Evolutionary conservation across 2,329 filamentous ascomycete genomes (phyloP), one percentile per base, ranked within the genome.

Genomic region (Fusarium tuaranense): DNA sequence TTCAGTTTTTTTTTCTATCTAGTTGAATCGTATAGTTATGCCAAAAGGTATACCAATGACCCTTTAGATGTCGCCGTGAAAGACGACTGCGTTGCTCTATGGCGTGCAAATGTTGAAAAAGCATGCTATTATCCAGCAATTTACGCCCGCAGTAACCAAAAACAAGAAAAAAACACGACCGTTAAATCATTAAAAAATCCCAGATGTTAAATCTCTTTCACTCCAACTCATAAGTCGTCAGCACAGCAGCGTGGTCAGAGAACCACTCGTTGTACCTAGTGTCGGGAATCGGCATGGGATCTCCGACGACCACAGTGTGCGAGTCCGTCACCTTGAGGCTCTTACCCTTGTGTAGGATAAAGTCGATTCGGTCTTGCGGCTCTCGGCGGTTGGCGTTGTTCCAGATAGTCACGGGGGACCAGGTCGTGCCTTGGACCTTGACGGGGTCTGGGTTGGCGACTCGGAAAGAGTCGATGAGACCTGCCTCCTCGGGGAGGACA

Each of bases 291-390:
- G 82, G 71, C 60, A 74, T 78, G 0, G 83, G 83, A 2, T 79
- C 73, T 3, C 84, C 84, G 0, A 82, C 79, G 1, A 86, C 74
- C 0, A 82, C 25, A 0, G 73, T 74, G 8, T 78, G 69, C 0
- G 84, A 84, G n/a, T 74, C 76, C 0, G 81, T 36, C 0, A 82
- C 79, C 36, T 76, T 77, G 5, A 86, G 68, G 0, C 65, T 60
- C 55, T 75, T 75, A 1, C 83, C 83, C 67, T 82, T 82, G 76
- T 84, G 79, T 39, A 85, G 85, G 25, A 86, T 80, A 64, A 85
- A 86, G 72, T 86, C 84, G 39, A 86, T 86, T 16, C 84, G 72
- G 65, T 86, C 84, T 57, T 81, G 74, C 0, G 84, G 84, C 78
- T 86, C 84, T 0, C 84, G 82, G 70, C 76, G 58, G 1, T 78